Conservation (phyloP, 106 monocot species). For the Posidonia australis region DNA sequence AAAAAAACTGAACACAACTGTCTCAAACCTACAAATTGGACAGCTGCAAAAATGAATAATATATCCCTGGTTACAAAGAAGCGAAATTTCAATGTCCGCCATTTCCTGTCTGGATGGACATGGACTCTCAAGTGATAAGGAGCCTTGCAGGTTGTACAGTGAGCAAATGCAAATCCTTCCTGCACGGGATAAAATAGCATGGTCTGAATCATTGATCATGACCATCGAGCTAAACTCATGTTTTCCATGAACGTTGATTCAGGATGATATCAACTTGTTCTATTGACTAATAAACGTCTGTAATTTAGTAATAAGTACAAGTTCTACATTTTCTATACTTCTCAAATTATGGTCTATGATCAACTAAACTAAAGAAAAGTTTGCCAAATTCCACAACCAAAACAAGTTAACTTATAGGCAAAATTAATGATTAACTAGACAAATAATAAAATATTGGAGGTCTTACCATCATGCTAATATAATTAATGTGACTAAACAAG, state of each 20-base stretch:
- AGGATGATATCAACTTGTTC: too few species aligned
- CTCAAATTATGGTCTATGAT: not conserved
- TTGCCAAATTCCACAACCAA: not conserved
- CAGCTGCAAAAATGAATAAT: conserved; percentile 59
- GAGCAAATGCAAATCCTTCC: conserved; percentile 99
- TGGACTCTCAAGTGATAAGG: conserved; percentile 95
- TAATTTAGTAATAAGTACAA: too few species aligned
- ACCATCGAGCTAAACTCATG: too few species aligned
- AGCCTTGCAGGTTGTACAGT: conserved; percentile 97
- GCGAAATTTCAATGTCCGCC: conserved; percentile 88
- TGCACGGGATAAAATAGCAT: conserved; percentile 23
- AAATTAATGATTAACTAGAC: not conserved
- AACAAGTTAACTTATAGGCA: not conserved
- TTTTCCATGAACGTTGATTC: too few species aligned
- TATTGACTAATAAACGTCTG: too few species aligned
- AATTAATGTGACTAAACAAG: too few species aligned
- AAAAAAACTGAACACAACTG: not conserved
- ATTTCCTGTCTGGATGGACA: conserved; percentile 78
- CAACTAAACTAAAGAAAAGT: not conserved
- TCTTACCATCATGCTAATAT: not conserved
- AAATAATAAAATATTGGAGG: not conserved
- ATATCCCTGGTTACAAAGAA: conserved; percentile 96
- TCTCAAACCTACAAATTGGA: conserved; percentile 70
- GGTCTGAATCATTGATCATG: not conserved
- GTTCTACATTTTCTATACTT: too few species aligned